A percentile compares a stretch with the other conserved stretches of the same genome.
Evolutionary conservation across 2,329 filamentous ascomycete species (phyloP).

Genomic region (Escovopsis sp.): DNA sequence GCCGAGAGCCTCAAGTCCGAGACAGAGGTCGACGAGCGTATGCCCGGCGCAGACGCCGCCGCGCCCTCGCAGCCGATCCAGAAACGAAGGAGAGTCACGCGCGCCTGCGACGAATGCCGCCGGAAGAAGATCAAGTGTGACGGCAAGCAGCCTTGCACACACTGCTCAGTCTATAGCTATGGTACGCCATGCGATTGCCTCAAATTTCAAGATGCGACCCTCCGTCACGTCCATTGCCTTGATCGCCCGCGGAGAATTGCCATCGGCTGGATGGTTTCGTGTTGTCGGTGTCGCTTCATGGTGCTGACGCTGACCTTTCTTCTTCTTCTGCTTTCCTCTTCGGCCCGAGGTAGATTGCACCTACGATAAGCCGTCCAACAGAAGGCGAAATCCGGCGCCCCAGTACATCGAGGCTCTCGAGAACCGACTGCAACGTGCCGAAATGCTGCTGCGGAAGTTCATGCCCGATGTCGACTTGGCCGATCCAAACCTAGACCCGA

Average conservation of each 20-base stretch:
- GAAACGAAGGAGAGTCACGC: constrained; percentile 63
- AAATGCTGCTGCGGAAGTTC: constrained; percentile 62
- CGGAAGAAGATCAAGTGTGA: constrained; percentile 83
- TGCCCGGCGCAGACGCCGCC: constrained; percentile 13
- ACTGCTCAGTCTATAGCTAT: constrained; percentile 97
- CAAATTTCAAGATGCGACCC: neutral
- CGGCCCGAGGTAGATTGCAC: constrained; percentile 55
- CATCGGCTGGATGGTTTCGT: no score
- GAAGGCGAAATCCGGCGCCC: constrained; percentile 76
- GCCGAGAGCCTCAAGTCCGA: constrained; percentile 29
- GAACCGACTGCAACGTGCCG: constrained; percentile 66
- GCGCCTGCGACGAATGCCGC: constrained; percentile 70
- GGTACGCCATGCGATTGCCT: constrained; percentile 39
- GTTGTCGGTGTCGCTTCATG: neutral
- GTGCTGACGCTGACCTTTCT: neutral
- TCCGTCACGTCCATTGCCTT: neutral
- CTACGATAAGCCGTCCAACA: constrained; percentile 88
- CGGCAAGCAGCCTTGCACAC: constrained; percentile 78
- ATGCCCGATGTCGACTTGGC: constrained; percentile 74
- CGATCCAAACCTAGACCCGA: constrained; percentile 68
- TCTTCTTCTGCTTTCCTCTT: no score
- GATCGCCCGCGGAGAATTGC: no score
- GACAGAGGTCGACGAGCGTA: constrained; percentile 24
- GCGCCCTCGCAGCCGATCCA: constrained; percentile 47
- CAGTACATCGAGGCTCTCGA: constrained; percentile 89